Evolutionary conservation across 495 filamentous ascomycete genomes (phyloP), one percentile per base, ranked within the genome.

Genomic region (Neurospora sp.): DNA sequence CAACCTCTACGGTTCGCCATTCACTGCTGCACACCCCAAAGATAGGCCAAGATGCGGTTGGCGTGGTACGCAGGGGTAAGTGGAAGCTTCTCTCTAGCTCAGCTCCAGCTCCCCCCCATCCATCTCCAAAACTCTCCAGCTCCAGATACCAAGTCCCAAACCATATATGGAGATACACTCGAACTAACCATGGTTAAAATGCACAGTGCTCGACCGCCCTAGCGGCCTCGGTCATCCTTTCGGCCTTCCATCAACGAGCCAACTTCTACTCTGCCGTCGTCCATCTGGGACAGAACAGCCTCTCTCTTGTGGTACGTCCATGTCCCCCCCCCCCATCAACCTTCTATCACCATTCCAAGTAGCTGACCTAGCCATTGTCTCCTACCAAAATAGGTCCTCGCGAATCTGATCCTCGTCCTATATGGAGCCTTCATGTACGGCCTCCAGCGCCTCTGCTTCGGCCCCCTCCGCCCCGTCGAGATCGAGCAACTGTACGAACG

Each of bases 191-290:
- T 48, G 41, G 48, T 48, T 35, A 10, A 6, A 53, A n/a, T 72
- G 1, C 39, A 35, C 70, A 93, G 92, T 86, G 87, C 80, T 96
- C 93, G 42, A 87, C 90, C 79, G 88, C 88, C 82, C 88, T 95
- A 78, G 94, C 94, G 77, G 90, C 89, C 48, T 90, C 89, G 75
- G 94, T 96, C 46, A 85, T 98, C 72, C 82, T 96, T 69, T 94
- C 93, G 77, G 96, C 96, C 61, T 93, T 98, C 82, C 93, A 96
- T 79, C 92, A 98, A 82, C 89, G 96, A 75, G 88, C 96, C 71
- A 99, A 99, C 79, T 98, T 98, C 88, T 99, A 99, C 82, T 92
- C 95, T 18, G 94, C 95, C 70, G 94, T 93, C 81, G 96, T 99
- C 40, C 97, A 98, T 82, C 88, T 99, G 18, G 92, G 94, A 68